Percentiles rank a stretch among this genome's conserved stretches.
These are phyloP conservation scores for Brassica cretica DNA, from an alignment of 345 rosid species.

Conservation along the genomic window DNA sequence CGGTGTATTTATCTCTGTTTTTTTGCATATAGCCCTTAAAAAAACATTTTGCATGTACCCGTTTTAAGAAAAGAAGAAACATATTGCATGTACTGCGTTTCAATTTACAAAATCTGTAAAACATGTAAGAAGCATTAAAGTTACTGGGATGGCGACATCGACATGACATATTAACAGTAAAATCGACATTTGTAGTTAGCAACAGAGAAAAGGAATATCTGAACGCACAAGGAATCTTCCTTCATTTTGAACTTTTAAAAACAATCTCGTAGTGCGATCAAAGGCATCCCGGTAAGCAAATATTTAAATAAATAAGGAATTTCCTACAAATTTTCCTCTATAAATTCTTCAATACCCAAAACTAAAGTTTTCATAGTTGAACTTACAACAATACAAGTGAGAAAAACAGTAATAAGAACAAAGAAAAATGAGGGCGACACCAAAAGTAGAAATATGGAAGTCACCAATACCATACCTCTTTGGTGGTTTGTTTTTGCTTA, in stretches of 20 bases:
- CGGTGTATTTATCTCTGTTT: not conserved
- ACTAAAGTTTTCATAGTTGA: conserved; percentile 9
- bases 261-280: not conserved
- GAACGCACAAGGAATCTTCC: conserved; percentile 34
- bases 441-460: conserved; percentile 41
- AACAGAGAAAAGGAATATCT: conserved; percentile 22
- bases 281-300: not conserved
- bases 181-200: not conserved
- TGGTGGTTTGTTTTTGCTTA: conserved; percentile 43
- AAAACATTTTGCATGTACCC: not conserved
- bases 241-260: conserved; percentile 7
- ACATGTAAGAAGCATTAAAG: not conserved
- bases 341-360: conserved; percentile 21
- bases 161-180: conserved; percentile 13
- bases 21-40: not conserved
- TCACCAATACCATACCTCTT: conserved; percentile 55
- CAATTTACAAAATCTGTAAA: not conserved
- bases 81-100: not conserved
- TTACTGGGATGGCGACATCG: conserved; percentile 14
- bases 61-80: not conserved
- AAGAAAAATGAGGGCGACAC: conserved; percentile 17
- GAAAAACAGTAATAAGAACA: not conserved
- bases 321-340: conserved; percentile 2
- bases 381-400: not conserved
- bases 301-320: not conserved